Evolutionary conservation across 208 protist species (phyloP), one percentile per base, ranked within the genome.

Genomic region (Trypanosomatidae sp.): DNA sequence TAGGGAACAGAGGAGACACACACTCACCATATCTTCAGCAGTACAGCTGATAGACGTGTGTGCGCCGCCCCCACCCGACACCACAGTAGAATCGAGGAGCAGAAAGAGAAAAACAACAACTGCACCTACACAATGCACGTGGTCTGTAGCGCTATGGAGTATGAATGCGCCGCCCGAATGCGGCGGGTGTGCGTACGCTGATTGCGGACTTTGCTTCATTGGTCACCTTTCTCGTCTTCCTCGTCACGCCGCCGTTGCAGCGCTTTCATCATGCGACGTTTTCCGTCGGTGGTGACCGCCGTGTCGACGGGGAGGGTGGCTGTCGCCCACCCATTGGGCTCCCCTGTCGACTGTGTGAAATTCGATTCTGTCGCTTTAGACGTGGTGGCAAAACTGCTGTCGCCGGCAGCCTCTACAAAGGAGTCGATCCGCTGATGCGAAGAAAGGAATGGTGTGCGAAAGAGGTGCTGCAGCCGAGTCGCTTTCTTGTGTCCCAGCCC

Each of bases 401-500:
- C 47, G 30, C 19, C 36, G 22, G 19, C 1, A 22, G 30, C 49
- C 49, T n/a, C 30, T 10, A 59, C 17, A 56, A 69, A 43, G 13
- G 66, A 69, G 49, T 56, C 66, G 66, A 94, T 71, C 2, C 69
- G 65, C 43, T 80, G 73, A 41, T 77, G 76, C 30, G 85, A 87
- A 15, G 90, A 83, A 10, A 77, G 71, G 65, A 92, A 92, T 1
- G 74, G 72, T 3, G 80, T 80, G 59, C 91, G 78, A 56, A 94
- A 81, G 62, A 92, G 76, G 52, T 83, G 74, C 55, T 84, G 74
- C 49, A 94, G 71, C 36, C 84, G 86, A 25, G 65, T 44, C 3
- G 78, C 79, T 65, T 91, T 91, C 68, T 86, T 90, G 55, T 75
- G 72, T 1, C 87, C 87, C 19, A 94, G 71, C 3, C 90, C 90